Evolutionary conservation across 1,284 basidiomycete genomes (phyloP), one percentile per base, ranked within the genome.

Genomic region (Malassezia psittaci): DNA sequence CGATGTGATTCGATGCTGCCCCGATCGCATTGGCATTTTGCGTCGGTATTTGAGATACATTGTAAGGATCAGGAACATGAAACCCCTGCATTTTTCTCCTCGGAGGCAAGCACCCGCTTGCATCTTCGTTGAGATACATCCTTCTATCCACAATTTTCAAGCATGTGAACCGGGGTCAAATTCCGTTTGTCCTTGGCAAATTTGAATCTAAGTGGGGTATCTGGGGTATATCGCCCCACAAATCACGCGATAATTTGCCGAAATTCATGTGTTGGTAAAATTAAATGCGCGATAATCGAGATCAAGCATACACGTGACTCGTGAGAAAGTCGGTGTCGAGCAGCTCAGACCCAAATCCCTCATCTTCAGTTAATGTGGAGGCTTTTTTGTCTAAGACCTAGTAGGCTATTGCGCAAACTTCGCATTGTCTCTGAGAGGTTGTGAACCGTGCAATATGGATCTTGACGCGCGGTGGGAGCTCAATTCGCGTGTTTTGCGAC

Each of bases 401-500:
- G 41, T 43, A 43, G 41, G 41, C 18, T 43, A 2, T 13, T 13
- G 12, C 21, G 6, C 41, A 21, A 43, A 41, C 13, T 43, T 24
- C 19, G 13, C 15, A 19, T 6, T 6, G 41, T 43, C 43, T 24
- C 24, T 32, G 11, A 29, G 11, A 5, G 45, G 29, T 46, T 47
- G 43, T 47, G 52, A 34, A 40, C 52, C 45, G 35, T 10, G 18
- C 33, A 34, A 37, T 24, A 62, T 60, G 58, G 59, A 61, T 38
- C 52, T 55, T 3, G 59, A 59, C 38, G 61, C 66, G 8, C 64
- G 66, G 15, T 46, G 57, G 12, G 49, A 59, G 10, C 65, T 73
- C 77, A 91, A 91, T 77, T 82, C 90, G 76, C 87, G 84, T 68
- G 86, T 88, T 58, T 79, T 91, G 19, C 81, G 84, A 50, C 81